phyloP scores from a whole-genome alignment of 78 protist genomes.

The Andalucia godoyi region DNA sequence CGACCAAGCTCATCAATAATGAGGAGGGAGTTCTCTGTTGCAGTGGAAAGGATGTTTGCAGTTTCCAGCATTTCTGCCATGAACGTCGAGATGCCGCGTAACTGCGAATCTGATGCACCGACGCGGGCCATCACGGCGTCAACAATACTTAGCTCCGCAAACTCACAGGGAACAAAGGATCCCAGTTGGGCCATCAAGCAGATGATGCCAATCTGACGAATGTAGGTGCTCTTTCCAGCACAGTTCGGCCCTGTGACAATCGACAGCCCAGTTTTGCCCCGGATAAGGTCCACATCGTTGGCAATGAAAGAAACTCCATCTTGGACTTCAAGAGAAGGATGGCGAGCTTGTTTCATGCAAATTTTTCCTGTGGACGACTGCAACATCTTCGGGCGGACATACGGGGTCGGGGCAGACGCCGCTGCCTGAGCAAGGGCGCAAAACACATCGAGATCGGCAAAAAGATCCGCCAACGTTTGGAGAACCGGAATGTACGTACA shows the following conservation, averaged over 20 bases:
- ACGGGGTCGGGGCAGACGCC: neutral
- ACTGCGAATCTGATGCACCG: slow-evolving; percentile 93
- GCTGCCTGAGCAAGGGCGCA: slow-evolving; percentile 26
- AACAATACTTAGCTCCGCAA: slow-evolving; percentile 30
- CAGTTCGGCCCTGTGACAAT: slow-evolving; percentile 89
- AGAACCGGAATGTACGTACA: slow-evolving; percentile 38
- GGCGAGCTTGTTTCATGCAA: neutral
- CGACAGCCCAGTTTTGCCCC: slow-evolving; percentile 15
- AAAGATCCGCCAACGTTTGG: slow-evolving; percentile 11
- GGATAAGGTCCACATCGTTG: slow-evolving; percentile 52
- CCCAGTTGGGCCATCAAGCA: slow-evolving; percentile 95
- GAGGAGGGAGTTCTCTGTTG: slow-evolving; percentile 67
- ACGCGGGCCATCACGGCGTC: slow-evolving; percentile 87
- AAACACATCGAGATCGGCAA: slow-evolving; percentile 66
- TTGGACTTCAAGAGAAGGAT: slow-evolving; percentile 41
- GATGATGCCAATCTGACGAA: slow-evolving; percentile 58
- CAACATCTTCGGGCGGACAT: neutral
- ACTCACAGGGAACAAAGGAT: slow-evolving; percentile 83
- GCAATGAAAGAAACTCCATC: slow-evolving; percentile 68
- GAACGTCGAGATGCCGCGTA: slow-evolving; percentile 90
- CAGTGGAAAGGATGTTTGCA: slow-evolving; percentile 68
- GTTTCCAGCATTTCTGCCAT: slow-evolving; percentile 99
- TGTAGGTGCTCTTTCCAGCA: slow-evolving; percentile 75
- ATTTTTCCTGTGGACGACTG: neutral
- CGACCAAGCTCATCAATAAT: slow-evolving; percentile 98